Evolutionary conservation across 345 rosid genomes (phyloP).

Genomic region (Eucalyptus globulus): DNA sequence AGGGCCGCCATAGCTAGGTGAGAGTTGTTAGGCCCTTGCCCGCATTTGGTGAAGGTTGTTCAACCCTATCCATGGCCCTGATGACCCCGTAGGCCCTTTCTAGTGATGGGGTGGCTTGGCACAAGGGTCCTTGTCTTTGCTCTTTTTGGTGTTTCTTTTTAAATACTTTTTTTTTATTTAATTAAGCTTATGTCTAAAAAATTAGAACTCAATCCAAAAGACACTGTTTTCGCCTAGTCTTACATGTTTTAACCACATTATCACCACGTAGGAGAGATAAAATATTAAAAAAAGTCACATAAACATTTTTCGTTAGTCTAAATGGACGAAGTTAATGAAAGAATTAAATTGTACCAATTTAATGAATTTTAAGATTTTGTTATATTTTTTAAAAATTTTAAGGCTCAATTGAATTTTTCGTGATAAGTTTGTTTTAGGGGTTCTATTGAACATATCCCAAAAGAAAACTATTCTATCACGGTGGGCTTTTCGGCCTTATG

Average conservation of each 20-base stretch:
- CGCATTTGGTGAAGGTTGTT: fast-evolving
- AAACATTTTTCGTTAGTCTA: fast-evolving
- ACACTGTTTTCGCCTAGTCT: no score
- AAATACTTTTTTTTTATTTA: no score
- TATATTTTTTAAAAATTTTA: fast-evolving
- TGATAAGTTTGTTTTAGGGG: no score
- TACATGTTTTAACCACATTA: no score
- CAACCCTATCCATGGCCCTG: fast-evolving
- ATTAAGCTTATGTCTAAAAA: no score
- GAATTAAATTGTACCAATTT: no score
- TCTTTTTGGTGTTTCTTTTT: no score
- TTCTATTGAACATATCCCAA: fast-evolving
- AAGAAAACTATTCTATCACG: no score
- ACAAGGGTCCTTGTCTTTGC: no score
- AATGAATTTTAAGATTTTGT: fast-evolving
- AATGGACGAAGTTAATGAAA: fast-evolving
- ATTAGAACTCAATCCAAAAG: fast-evolving
- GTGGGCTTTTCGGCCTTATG: neutral
- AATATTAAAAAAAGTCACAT: no score
- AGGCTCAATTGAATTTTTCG: fast-evolving
- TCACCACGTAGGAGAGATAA: fast-evolving
- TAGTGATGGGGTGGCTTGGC: fast-evolving
- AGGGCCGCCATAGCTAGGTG: no score
- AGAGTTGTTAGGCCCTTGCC: fast-evolving
- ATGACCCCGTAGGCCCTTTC: fast-evolving